phyloP scores from a whole-genome alignment of 441 rosid genomes.

The Biscutella laevigata region DNA sequence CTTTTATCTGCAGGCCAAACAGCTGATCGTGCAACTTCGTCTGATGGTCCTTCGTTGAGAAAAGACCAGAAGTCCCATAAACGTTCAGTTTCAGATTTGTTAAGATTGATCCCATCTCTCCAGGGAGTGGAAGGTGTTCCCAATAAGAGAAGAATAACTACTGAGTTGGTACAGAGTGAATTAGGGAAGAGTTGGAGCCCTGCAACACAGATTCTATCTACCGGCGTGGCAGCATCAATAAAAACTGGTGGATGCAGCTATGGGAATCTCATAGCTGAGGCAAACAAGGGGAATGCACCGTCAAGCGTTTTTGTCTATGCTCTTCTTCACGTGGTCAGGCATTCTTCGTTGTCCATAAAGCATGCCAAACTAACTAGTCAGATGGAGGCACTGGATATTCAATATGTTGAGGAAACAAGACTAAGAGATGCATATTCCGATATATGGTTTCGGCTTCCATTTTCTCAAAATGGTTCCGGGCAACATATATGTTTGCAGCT shows the following conservation, averaged over 20 bases:
- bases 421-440: conserved; percentile 65
- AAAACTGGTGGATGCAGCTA: conserved; percentile 58
- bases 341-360: conserved; percentile 85
- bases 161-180: conserved; percentile 31
- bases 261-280: conserved; percentile 78
- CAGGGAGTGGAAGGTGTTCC: conserved; percentile 42
- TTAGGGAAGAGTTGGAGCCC: conserved; percentile 28
- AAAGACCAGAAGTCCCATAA: conserved; percentile 49
- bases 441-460: conserved; percentile 95
- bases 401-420: conserved; percentile 88
- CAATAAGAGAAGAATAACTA: conserved; percentile 46
- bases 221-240: conserved; percentile 33
- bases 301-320: conserved; percentile 77
- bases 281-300: conserved; percentile 86
- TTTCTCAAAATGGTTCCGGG: conserved; percentile 76
- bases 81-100: conserved; percentile 60
- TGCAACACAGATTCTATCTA: conserved; percentile 32
- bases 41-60: conserved; percentile 38
- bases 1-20: conserved; percentile 46
- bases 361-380: conserved; percentile 94
- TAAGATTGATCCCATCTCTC: conserved; percentile 74
- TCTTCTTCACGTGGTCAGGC: conserved; percentile 87
- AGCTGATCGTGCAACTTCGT: conserved; percentile 36
- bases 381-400: conserved; percentile 86
- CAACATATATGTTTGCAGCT: conserved; percentile 90